phyloP scores from a whole-genome alignment of 129 eudicot species.

The Apium graveolens region DNA sequence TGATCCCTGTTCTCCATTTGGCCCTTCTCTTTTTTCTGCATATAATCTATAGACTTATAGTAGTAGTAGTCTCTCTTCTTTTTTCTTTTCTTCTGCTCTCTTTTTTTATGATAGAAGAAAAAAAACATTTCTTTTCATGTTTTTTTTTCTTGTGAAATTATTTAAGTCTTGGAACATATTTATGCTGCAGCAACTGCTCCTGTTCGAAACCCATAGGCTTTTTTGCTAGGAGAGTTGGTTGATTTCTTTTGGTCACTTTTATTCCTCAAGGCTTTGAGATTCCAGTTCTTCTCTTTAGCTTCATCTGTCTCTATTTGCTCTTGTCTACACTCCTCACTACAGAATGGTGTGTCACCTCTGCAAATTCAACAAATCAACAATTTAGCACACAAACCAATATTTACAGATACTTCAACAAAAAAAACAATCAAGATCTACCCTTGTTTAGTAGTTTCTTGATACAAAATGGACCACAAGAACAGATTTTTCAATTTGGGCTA shows the following conservation, averaged over 20 bases:
- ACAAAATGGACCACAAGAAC: no score
- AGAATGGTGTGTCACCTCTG: constrained; percentile 70
- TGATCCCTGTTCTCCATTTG: neutral
- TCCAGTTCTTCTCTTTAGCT: constrained; percentile 40
- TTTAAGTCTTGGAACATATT: neutral
- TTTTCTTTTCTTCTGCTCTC: neutral
- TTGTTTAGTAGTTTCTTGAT: no score
- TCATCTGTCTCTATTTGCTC: constrained; percentile 60
- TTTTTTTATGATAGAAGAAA: neutral
- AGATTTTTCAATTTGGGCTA: neutral
- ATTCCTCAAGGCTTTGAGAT: constrained; percentile 50
- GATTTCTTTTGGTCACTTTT: constrained; percentile 36
- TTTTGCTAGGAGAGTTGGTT: constrained; percentile 33
- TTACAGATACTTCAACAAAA: neutral
- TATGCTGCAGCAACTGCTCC: constrained; percentile 68
- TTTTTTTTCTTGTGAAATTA: neutral
- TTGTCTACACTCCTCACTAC: constrained; percentile 66
- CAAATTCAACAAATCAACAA: constrained; percentile 3
- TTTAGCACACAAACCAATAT: constrained; percentile 4
- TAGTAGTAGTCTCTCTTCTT: no score
- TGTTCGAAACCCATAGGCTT: constrained; percentile 35
- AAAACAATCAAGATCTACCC: neutral
- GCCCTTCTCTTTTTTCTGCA: neutral
- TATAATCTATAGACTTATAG: neutral
- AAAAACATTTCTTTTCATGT: constrained; percentile 8